phyloP scores from a whole-genome alignment of 768 basidiomycete species.

The Gymnopilus dilepis region DNA sequence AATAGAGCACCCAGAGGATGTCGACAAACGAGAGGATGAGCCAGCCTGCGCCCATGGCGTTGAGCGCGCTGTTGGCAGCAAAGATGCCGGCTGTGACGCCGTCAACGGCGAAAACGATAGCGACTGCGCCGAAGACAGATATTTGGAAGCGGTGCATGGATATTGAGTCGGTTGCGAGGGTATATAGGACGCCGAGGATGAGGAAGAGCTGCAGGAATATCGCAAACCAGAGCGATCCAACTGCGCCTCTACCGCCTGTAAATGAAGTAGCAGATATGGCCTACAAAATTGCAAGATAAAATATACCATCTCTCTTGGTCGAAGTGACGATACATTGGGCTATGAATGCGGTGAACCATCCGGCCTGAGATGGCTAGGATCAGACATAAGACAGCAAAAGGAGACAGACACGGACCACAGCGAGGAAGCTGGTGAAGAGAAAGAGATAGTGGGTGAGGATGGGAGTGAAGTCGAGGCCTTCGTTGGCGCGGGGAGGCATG shows the following conservation, averaged over 20 bases:
- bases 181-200: conserved; percentile 73
- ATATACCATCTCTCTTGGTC: conserved; percentile 41
- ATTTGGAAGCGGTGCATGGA: conserved; percentile 94
- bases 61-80: conserved; percentile 53
- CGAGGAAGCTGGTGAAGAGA: conserved; percentile 82
- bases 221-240: conserved; percentile 81
- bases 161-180: conserved; percentile 87
- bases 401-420: conserved; percentile 60
- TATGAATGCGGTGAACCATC: conserved; percentile 82
- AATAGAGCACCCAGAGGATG: conserved; percentile 96
- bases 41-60: conserved; percentile 94
- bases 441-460: conserved; percentile 93
- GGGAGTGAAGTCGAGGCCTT: conserved; percentile 85
- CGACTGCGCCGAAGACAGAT: conserved; percentile 83
- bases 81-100: conserved; percentile 77
- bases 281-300: not conserved
- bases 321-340: conserved; percentile 70
- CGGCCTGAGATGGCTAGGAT: conserved; percentile 45
- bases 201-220: conserved; percentile 79
- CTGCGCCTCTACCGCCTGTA: conserved; percentile 48
- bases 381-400: conserved; percentile 1
- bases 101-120: conserved; percentile 85
- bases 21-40: conserved; percentile 89
- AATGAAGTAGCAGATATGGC: conserved; percentile 8
- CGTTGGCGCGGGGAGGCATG: conserved; percentile 62